Evolutionary conservation across 1,284 basidiomycete species (phyloP).

Genomic region (Cutaneotrichosporon cavernicola): DNA sequence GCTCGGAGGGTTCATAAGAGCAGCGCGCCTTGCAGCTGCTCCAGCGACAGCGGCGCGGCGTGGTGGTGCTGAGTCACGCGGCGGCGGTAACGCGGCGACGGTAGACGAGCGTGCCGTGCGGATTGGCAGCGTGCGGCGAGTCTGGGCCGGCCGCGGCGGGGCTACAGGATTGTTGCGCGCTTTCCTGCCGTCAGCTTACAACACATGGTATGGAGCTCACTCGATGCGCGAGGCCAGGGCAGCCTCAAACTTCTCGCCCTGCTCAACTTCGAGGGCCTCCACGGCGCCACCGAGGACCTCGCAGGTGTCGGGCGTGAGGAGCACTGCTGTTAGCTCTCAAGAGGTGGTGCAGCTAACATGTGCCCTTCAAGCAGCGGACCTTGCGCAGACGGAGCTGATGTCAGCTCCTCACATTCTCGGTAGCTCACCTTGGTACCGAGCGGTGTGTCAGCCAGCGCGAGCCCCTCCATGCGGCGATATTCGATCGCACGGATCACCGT

Average conservation of each 20-base stretch:
- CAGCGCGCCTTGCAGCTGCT: slow-evolving; percentile 21
- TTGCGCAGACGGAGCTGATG: slow-evolving; percentile 43
- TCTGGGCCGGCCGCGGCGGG: not conserved
- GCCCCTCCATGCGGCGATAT: slow-evolving; percentile 38
- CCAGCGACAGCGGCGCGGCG: slow-evolving; percentile 11
- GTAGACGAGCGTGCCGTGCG: not conserved
- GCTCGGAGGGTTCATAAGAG: slow-evolving; percentile 13
- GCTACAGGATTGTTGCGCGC: slow-evolving; percentile 12
- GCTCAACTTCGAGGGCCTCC: slow-evolving; percentile 41
- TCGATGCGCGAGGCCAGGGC: slow-evolving; percentile 28
- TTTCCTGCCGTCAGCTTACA: slow-evolving; percentile 27
- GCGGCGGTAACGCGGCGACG: not conserved
- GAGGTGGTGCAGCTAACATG: slow-evolving; percentile 18
- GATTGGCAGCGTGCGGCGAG: not conserved
- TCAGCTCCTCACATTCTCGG: not conserved
- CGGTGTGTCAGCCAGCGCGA: slow-evolving; percentile 46
- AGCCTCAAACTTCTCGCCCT: slow-evolving; percentile 38
- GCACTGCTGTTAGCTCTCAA: slow-evolving; percentile 27
- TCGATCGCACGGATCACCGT: slow-evolving; percentile 45
- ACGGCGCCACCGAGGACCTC: slow-evolving; percentile 40
- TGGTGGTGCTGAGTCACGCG: slow-evolving; percentile 1
- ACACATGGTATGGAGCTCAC: slow-evolving; percentile 15
- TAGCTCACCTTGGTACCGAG: slow-evolving; percentile 47
- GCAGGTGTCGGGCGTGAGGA: slow-evolving; percentile 44
- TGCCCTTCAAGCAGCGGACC: slow-evolving; percentile 34